phyloP scores from a whole-genome alignment of 768 basidiomycete genomes.

The Pleurotus ostreatus region DNA sequence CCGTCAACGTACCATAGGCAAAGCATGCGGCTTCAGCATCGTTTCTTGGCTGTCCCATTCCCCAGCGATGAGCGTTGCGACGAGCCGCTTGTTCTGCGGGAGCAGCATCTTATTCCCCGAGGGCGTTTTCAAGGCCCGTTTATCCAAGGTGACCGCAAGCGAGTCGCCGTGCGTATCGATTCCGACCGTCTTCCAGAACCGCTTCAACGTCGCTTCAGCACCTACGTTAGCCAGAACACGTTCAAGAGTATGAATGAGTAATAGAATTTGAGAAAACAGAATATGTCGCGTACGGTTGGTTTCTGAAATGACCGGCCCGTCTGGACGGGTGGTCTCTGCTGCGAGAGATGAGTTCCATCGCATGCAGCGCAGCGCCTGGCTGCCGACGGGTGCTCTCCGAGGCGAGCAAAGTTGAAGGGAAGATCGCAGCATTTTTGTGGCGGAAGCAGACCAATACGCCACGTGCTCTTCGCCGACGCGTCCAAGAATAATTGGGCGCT shows the following conservation, averaged over 20 bases:
- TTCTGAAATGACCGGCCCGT: conserved; percentile 48
- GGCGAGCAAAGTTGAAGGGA: not conserved
- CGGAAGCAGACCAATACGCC: not conserved
- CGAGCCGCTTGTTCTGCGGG: conserved; percentile 63
- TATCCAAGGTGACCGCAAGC: conserved; percentile 72
- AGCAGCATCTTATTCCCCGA: conserved; percentile 71
- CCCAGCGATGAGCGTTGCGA: conserved; percentile 83
- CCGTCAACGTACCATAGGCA: conserved; percentile 70
- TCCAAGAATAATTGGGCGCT: not conserved
- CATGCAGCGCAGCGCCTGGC: not conserved
- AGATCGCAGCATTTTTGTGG: not conserved
- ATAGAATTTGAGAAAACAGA: conserved; percentile 2
- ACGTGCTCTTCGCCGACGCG: not conserved
- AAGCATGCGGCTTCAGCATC: conserved; percentile 81
- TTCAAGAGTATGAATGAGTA: not conserved
- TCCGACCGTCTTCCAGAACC: conserved; percentile 95
- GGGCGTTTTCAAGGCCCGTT: conserved; percentile 84
- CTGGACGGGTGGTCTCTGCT: conserved; percentile 17
- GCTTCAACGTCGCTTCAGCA: conserved; percentile 79
- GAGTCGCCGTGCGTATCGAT: conserved; percentile 55
- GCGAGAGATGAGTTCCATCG: conserved; percentile 24
- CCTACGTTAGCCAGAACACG: conserved; percentile 36
- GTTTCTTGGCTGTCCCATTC: conserved; percentile 96
- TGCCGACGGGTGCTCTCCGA: not conserved
- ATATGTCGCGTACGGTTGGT: conserved; percentile 53